Base-by-base conservation (phyloP, 352 stramenopile genomes). In the Phytophthora pistaciae region DNA sequence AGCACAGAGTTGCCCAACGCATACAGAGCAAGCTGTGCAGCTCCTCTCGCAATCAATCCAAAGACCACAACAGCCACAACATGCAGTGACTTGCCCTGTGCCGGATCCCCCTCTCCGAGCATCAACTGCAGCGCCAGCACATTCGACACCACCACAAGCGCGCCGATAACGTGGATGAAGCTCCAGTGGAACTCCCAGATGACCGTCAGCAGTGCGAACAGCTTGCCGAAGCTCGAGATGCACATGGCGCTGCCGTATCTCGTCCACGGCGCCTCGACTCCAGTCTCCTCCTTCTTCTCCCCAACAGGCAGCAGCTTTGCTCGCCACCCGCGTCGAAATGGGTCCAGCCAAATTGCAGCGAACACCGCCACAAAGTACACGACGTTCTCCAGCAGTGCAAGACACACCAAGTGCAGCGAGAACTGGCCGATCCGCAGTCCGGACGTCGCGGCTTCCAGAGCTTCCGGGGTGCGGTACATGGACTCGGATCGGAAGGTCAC, bases 131-230 rank as follows among this genome's bases (percentile, higher is more conserved):
- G 61, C 46, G 83, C 86, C 27, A 95, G 66, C 20, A 90, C 76
- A 64, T 95, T 92, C 6, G 88, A 93, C 46, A 87, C 85, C 25
- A 91, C 72, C 10, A 95, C 86, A 13, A 95, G 80, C 13, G 70
- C 80, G 48, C 84, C 88, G 60, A 93, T 94, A 36, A 95, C 88
- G 74, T 95, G 86, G 20, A 95, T 74, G 58, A 94, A 92, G 33
- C 82, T 93, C 88, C 88, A 94, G 67, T 95, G 78, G 73, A 91
- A 94, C 70, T 95, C 88, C 88, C 88, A 95, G 58, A 95, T 95
- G 33, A 95, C 86, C 2, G 85, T 95, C 27, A 95, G 72, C 56
- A 93, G 78, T 59, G 86, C 88, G 77, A 95, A 94, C 31, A 94
- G 80, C 65, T 95, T 95, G 42, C 86, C 88, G 65, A 95, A 95